Conservation (phyloP, 2,329 filamentous ascomycete genomes). For the Diaporthe sp. region DNA sequence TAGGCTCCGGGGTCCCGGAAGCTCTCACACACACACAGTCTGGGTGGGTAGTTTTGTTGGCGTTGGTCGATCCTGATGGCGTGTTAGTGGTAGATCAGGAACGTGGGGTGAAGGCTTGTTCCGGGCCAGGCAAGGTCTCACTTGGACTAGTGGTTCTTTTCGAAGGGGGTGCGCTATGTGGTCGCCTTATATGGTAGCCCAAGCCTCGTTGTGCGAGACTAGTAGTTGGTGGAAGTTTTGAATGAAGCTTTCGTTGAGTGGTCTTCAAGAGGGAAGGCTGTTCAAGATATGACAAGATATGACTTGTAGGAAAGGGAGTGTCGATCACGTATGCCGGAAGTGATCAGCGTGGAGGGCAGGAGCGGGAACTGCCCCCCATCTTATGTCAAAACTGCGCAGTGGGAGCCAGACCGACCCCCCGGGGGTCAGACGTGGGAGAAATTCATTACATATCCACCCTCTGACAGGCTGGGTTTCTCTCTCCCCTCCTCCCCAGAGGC, state of each 20-base stretch:
- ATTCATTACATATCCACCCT: slow-evolving; percentile 26
- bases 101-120: neutral
- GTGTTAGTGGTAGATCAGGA: neutral
- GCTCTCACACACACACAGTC: neutral
- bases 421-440: slow-evolving; percentile 9
- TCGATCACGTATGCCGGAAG: slow-evolving; percentile 4
- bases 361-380: slow-evolving; percentile 27
- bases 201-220: neutral
- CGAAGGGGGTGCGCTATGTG: neutral
- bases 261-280: neutral
- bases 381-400: slow-evolving; percentile 6
- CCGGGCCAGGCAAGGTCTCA: neutral
- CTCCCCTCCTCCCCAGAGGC: neutral
- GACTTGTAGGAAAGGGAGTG: slow-evolving; percentile 17
- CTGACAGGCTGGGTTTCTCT: slow-evolving; percentile 20
- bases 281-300: slow-evolving; percentile 25
- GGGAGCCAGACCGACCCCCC: slow-evolving; percentile 12
- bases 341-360: neutral
- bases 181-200: neutral
- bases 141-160: neutral
- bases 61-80: slow-evolving; percentile 3
- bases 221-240: neutral
- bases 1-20: neutral
- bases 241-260: neutral
- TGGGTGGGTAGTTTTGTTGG: neutral